phyloP scores from a whole-genome alignment of 768 basidiomycete genomes.

The Phylloporus sp. region DNA sequence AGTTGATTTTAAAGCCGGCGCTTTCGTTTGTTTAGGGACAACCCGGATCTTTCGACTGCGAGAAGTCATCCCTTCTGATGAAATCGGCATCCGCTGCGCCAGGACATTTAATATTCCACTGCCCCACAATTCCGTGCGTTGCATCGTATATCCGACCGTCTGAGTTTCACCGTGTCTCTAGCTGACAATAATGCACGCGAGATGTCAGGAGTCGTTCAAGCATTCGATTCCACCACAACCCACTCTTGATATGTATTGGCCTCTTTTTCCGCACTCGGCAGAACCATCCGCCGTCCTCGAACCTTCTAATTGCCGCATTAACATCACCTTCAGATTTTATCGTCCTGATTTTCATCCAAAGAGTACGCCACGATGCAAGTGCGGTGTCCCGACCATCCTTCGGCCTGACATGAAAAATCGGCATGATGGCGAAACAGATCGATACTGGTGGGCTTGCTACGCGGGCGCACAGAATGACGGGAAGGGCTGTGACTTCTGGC shows the following conservation, averaged over 20 bases:
- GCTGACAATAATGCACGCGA: conserved; percentile 86
- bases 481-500: conserved; percentile 75
- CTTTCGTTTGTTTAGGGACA: conserved; percentile 43
- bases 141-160: conserved; percentile 1
- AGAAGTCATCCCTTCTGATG: conserved; percentile 66
- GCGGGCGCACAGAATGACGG: conserved; percentile 81
- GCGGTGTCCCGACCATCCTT: conserved; percentile 64
- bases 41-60: conserved; percentile 66
- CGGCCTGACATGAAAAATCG: conserved; percentile 77
- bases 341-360: conserved; percentile 71
- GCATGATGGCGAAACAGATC: conserved; percentile 46
- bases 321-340: conserved; percentile 84
- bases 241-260: conserved; percentile 67
- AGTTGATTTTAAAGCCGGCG: background rate
- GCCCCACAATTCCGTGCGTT: conserved; percentile 68
- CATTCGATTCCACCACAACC: conserved; percentile 71
- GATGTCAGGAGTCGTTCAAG: conserved; percentile 78
- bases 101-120: conserved; percentile 75
- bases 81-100: conserved; percentile 51
- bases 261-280: conserved; percentile 41
- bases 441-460: conserved; percentile 75
- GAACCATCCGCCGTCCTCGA: conserved; percentile 26
- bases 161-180: conserved; percentile 23
- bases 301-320: conserved; percentile 67
- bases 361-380: conserved; percentile 67